A percentile compares a stretch with the other conserved stretches of the same genome.
phyloP scores from a whole-genome alignment of 495 filamentous ascomycete species.

The Neurospora sp. region DNA sequence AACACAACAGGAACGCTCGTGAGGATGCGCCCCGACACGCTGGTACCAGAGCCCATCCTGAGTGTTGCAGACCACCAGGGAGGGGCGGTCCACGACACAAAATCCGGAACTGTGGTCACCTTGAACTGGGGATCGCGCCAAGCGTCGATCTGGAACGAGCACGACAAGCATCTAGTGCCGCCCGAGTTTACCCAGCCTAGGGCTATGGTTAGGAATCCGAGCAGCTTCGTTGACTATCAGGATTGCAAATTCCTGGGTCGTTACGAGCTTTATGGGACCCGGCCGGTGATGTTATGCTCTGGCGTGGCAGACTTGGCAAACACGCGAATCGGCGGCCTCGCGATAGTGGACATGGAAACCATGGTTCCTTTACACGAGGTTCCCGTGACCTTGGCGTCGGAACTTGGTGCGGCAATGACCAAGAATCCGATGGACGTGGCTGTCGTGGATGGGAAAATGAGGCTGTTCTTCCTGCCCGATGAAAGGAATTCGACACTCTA shows the following conservation, averaged over 20 bases:
- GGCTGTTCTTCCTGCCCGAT: slow-evolving; percentile 27
- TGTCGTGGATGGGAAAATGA: slow-evolving; percentile 25
- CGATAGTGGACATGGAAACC: slow-evolving; percentile 25
- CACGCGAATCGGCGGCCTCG: slow-evolving; percentile 23
- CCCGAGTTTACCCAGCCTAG: slow-evolving; percentile 19
- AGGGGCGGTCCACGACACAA: slow-evolving; percentile 23
- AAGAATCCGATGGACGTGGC: slow-evolving; percentile 29
- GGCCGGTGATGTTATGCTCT: slow-evolving; percentile 28
- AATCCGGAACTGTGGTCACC: slow-evolving; percentile 18
- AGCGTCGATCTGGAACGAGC: slow-evolving; percentile 20
- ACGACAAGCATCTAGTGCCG: slow-evolving; percentile 10
- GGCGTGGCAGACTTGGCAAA: slow-evolving; percentile 20
- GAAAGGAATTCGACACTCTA: slow-evolving; percentile 28
- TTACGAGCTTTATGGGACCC: slow-evolving; percentile 9
- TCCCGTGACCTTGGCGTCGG: slow-evolving; percentile 25
- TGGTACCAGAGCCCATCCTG: slow-evolving; percentile 18
- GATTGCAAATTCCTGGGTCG: slow-evolving; percentile 31
- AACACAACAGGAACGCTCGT: slow-evolving; percentile 28
- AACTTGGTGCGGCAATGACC: slow-evolving; percentile 18
- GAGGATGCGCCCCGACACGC: slow-evolving; percentile 19
- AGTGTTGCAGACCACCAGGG: slow-evolving; percentile 25
- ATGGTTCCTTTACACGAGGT: slow-evolving; percentile 27
- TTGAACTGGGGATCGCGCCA: slow-evolving; percentile 28
- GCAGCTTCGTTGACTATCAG: slow-evolving; percentile 28
- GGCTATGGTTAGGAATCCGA: slow-evolving; percentile 13